Evolutionary conservation across 495 filamentous ascomycete genomes (phyloP).

Genomic region (Penicillium bialowiezense): DNA sequence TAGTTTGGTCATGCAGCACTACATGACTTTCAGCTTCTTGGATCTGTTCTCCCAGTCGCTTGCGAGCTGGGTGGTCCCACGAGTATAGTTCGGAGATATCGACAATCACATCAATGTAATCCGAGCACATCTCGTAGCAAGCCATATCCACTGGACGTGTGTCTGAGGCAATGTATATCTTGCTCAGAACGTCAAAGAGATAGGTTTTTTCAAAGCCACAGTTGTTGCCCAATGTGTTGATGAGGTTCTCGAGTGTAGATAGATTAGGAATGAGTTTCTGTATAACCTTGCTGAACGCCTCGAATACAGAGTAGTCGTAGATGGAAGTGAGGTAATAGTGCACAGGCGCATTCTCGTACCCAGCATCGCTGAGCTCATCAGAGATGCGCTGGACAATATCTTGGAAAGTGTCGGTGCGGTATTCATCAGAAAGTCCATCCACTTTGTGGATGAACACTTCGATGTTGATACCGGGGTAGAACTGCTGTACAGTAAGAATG

Average conservation of each 20-base stretch:
- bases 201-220: slow-evolving; percentile 97
- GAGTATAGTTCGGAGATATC: slow-evolving; percentile 95
- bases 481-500: slow-evolving; percentile 80
- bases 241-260: slow-evolving; percentile 83
- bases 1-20: slow-evolving; percentile 72
- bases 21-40: slow-evolving; percentile 77
- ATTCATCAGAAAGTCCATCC: slow-evolving; percentile 91
- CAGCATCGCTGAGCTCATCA: slow-evolving; percentile 88
- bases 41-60: slow-evolving; percentile 61
- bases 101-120: slow-evolving; percentile 96
- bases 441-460: slow-evolving; percentile 99
- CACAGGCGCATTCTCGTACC: slow-evolving; percentile 87
- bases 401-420: slow-evolving; percentile 86
- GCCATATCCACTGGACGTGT: slow-evolving; percentile 87
- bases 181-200: slow-evolving; percentile 92
- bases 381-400: slow-evolving; percentile 96
- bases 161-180: slow-evolving; percentile 97
- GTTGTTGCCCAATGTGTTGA: slow-evolving; percentile 83
- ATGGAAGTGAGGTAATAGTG: slow-evolving; percentile 94
- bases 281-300: slow-evolving; percentile 96
- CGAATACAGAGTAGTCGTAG: slow-evolving; percentile 97
- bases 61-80: slow-evolving; percentile 59
- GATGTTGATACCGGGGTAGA: slow-evolving; percentile 88
- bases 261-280: slow-evolving; percentile 95
- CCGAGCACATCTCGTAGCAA: slow-evolving; percentile 94